Percentiles rank a stretch among this genome's conserved stretches.
Evolutionary conservation across 768 basidiomycete species (phyloP).

Genomic region (Phaeotremella fagi): DNA sequence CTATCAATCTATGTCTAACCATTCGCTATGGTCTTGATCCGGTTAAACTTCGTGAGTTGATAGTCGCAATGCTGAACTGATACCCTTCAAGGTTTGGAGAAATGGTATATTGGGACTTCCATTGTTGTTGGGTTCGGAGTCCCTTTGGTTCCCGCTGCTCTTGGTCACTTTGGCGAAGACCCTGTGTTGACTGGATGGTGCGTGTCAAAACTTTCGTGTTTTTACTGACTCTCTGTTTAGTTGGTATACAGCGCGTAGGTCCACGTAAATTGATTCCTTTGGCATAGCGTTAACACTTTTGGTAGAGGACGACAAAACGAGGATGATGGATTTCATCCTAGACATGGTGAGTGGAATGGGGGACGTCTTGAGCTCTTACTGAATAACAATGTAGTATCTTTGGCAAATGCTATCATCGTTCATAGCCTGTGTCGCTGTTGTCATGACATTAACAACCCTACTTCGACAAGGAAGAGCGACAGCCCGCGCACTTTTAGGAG

Average conservation of each 20-base stretch:
- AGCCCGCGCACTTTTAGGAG: neutral
- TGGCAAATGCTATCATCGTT: neutral
- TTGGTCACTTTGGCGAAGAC: conserved; percentile 2
- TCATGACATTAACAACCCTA: neutral
- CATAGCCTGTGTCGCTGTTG: neutral
- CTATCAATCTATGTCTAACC: conserved; percentile 28
- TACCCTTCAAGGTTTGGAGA: neutral
- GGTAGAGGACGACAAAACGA: neutral
- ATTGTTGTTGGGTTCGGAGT: neutral
- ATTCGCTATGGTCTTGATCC: conserved; percentile 26
- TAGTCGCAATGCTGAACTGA: neutral
- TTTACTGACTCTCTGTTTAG: neutral
- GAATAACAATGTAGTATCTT: neutral
- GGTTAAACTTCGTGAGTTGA: conserved; percentile 9
- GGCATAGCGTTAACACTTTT: neutral
- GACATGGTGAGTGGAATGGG: neutral
- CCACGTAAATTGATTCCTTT: no score
- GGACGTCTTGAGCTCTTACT: neutral
- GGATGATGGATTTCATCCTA: neutral
- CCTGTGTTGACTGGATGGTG: neutral
- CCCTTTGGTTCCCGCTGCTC: neutral
- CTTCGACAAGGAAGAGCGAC: neutral
- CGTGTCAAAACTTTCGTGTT: neutral
- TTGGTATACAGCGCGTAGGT: neutral
- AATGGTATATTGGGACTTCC: neutral